These are phyloP conservation scores for Xylaria hypoxylon DNA, from an alignment of 2,329 filamentous ascomycete genomes.

Conservation along the genomic window DNA sequence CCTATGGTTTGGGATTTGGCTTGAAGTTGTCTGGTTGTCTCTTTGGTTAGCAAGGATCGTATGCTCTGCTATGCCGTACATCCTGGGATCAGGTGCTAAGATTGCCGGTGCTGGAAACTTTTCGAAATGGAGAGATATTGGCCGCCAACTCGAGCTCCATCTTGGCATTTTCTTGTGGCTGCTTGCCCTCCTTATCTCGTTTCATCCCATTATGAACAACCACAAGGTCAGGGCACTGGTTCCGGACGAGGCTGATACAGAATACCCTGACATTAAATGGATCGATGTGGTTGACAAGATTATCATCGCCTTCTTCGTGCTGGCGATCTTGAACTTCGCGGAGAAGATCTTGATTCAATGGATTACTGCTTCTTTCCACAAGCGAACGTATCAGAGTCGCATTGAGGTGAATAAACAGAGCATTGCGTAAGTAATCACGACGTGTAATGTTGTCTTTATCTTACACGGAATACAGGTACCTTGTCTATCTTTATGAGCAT, in stretches of 20 bases:
- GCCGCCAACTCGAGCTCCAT: constrained; percentile 84
- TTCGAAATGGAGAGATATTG: constrained; percentile 94
- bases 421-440: constrained; percentile 65
- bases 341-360: constrained; percentile 96
- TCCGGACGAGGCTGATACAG: constrained; percentile 56
- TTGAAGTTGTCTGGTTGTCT: constrained; percentile 92
- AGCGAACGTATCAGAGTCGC: constrained; percentile 87
- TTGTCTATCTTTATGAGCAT: constrained; percentile 72
- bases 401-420: constrained; percentile 95
- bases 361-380: constrained; percentile 93
- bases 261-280: constrained; percentile 70
- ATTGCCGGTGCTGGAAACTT: constrained; percentile 83
- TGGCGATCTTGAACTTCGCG: constrained; percentile 81
- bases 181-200: constrained; percentile 86
- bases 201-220: constrained; percentile 80
- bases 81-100: constrained; percentile 68
- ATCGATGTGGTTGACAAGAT: constrained; percentile 85
- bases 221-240: constrained; percentile 58
- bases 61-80: constrained; percentile 62
- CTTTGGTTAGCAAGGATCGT: constrained; percentile 79
- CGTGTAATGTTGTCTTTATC: constrained; percentile 71
- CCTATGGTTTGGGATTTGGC: constrained; percentile 94
- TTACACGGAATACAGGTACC: constrained; percentile 55
- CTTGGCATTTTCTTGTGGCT: constrained; percentile 92
- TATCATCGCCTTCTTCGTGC: constrained; percentile 85